Conservation (phyloP, 768 basidiomycete species). For the Termitomyces sp. region DNA sequence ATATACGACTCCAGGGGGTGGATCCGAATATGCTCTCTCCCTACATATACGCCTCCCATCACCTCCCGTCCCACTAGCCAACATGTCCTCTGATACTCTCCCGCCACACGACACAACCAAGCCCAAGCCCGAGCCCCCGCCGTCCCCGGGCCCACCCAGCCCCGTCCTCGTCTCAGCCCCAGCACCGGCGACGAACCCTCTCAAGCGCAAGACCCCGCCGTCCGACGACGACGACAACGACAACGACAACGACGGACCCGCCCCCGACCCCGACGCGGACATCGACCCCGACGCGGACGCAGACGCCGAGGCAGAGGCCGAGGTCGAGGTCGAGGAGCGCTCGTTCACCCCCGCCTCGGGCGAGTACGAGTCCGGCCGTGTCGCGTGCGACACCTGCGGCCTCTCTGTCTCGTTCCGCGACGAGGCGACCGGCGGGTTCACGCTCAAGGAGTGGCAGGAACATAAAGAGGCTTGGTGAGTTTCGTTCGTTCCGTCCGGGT, state of each 20-base stretch:
- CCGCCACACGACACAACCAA: background rate
- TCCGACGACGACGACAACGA: background rate
- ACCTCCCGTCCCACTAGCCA: background rate
- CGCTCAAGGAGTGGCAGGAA: conserved; percentile 65
- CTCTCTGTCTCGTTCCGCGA: conserved; percentile 64
- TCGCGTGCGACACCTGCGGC: conserved; percentile 65
- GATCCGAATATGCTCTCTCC: too few species aligned
- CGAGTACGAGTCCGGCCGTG: conserved; percentile 65
- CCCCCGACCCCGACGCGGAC: background rate
- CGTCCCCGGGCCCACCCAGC: too few species aligned
- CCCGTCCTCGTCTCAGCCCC: too few species aligned
- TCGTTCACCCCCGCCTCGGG: conserved; percentile 17
- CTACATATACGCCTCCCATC: too few species aligned
- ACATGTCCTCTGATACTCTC: background rate
- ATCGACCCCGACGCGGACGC: background rate
- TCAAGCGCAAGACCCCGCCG: conserved; percentile 25
- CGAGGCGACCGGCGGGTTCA: conserved; percentile 58
- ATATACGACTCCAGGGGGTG: too few species aligned
- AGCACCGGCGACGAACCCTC: too few species aligned
- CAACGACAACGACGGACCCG: background rate
- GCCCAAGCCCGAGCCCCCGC: too few species aligned
- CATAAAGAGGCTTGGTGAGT: conserved; percentile 60
- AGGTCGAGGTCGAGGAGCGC: conserved; percentile 9
- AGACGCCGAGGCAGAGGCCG: background rate
- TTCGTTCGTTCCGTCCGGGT: too few species aligned